Base-by-base conservation (phyloP, 2,329 filamentous ascomycete species). In the Penicillium brevicompactum region DNA sequence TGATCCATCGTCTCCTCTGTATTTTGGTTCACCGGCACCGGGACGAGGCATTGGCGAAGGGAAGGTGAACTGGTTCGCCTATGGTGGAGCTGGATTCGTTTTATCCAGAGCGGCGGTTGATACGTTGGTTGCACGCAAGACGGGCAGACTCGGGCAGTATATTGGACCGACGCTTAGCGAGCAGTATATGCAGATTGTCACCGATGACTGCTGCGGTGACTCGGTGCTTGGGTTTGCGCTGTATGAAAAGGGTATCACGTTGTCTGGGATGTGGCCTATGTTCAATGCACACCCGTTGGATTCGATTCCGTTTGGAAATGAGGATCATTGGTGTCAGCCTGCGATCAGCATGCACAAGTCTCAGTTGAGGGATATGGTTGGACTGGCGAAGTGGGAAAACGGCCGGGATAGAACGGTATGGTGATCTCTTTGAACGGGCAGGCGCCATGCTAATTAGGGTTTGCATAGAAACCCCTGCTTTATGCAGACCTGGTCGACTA, bases 181-280 rank as follows among this genome's bases (percentile, higher is more conserved):
- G 51, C 72, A 70, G 55, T 81, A 76, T 71, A 69, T 78, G 44
- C 68, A 74, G 5, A 57, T 75, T 34, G 69, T 80, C 21, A 70
- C 70, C 30, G 61, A 73, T 11, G 82, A 85, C 55, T 83, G 79
- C 65, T 82, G 80, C 47, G 81, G 81, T 5, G 81, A 84, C 51
- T 80, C 78, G 40, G 75, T 83, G 6, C 66, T 83, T 3, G 81
- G 80, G 3, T 80, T 74, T 68, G 75, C 74, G 5, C 60, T 83
- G 43, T 74, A 72, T 57, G 73, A 79, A 40, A 75, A 73, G 18
- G 77, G 77, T 1, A 72, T 83, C 9, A 62, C 70, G 4, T 50
- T 83, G 55, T 77, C 75, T 16, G 80, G 80, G 5, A 72, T 80
- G 50, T 82, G 76, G 72, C 80, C 80, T 2, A 70, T 80, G 67